These are phyloP conservation scores for Grammothele lineata DNA, from an alignment of 768 basidiomycete genomes.

Conservation along the genomic window DNA sequence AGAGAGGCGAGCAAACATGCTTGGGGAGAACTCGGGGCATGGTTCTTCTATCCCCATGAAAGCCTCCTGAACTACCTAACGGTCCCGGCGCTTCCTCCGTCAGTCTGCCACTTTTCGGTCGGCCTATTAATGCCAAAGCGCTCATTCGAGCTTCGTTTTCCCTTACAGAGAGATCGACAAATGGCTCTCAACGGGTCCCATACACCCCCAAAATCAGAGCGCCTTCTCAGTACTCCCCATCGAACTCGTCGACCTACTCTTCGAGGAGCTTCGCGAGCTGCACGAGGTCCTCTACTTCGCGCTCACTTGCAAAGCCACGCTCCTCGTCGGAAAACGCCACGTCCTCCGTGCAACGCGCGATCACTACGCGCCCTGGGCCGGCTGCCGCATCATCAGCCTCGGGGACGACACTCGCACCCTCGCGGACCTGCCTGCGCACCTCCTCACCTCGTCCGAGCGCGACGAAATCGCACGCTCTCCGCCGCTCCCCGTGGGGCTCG, in stretches of 20 bases:
- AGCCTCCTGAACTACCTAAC: not conserved
- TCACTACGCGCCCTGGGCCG: constrained; percentile 2
- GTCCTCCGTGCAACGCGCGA: not conserved
- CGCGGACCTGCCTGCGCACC: not conserved
- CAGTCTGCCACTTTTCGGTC: not conserved
- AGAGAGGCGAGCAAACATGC: not conserved
- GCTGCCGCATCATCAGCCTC: constrained; percentile 1
- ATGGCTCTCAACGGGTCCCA: not conserved
- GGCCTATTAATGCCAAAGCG: not conserved
- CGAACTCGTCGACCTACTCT: not conserved
- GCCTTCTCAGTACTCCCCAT: not conserved
- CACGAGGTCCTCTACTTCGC: not conserved
- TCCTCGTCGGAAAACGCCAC: not conserved
- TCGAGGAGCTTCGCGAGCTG: not conserved
- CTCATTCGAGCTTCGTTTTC: not conserved
- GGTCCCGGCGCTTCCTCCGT: not conserved
- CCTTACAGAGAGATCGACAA: not conserved
- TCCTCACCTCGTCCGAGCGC: constrained; percentile 1
- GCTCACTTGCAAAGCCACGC: constrained; percentile 4
- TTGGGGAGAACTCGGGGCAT: not conserved
- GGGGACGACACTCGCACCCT: not conserved
- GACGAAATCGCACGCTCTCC: not conserved
- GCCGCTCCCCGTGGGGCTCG: too few relatives aligned
- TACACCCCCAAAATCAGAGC: not conserved
- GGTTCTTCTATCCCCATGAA: constrained; percentile 4